phyloP scores from a whole-genome alignment of 2,329 filamentous ascomycete species.

The Fusarium compactum region DNA sequence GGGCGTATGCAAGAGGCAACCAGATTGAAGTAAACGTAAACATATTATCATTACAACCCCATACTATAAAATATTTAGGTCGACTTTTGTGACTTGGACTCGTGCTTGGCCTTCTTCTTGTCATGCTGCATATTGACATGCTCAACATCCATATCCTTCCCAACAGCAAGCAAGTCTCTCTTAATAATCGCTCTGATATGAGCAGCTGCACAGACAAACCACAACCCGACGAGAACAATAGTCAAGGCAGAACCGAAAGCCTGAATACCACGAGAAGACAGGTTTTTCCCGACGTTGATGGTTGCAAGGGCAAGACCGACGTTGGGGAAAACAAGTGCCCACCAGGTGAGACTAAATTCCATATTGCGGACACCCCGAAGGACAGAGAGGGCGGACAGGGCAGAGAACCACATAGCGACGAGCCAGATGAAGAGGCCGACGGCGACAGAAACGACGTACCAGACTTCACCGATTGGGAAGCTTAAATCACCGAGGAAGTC shows the following conservation, averaged over 20 bases:
- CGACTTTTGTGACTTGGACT: background rate
- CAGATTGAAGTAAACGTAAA: background rate
- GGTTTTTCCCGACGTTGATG: conserved; percentile 13
- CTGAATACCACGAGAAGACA: background rate
- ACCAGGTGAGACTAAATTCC: conserved; percentile 20
- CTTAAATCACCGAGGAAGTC: conserved; percentile 7
- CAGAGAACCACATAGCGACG: conserved; percentile 21
- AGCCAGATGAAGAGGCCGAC: conserved; percentile 30
- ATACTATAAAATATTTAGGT: background rate
- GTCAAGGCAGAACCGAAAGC: background rate
- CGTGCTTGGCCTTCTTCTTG: background rate
- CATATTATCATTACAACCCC: background rate
- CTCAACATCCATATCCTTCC: conserved; percentile 25
- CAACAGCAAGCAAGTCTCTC: conserved; percentile 12
- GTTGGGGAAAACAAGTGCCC: conserved; percentile 25
- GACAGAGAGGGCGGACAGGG: background rate
- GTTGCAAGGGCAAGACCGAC: conserved; percentile 21
- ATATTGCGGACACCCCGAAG: background rate
- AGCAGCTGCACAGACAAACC: conserved; percentile 2
- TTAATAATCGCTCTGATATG: background rate
- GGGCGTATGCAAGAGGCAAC: background rate
- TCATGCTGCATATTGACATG: conserved; percentile 10
- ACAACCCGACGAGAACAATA: conserved; percentile 1
- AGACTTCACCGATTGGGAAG: conserved; percentile 12
- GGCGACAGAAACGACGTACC: conserved; percentile 9